Conservation (phyloP, 2,329 filamentous ascomycete species). For the Pseudocercospora crystallina region DNA sequence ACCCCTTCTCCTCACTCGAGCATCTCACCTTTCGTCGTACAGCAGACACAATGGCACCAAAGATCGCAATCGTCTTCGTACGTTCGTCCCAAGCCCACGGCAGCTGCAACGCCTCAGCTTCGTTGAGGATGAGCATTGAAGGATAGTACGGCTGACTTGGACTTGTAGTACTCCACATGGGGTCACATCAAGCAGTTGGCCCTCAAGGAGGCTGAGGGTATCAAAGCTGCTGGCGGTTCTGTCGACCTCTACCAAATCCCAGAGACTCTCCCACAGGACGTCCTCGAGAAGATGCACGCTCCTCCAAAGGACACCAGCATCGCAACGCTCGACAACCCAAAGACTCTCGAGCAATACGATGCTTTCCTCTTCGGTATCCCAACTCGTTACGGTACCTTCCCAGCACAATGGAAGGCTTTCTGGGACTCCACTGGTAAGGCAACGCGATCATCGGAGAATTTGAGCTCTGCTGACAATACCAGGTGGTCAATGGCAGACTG, state of each 20-base stretch:
- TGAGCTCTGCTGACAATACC: conserved; percentile 33
- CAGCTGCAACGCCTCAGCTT: neutral
- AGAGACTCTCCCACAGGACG: conserved; percentile 83
- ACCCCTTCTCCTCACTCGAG: no score
- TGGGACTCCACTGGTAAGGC: conserved; percentile 62
- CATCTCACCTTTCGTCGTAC: neutral
- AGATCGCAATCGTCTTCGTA: conserved; percentile 88
- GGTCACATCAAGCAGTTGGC: conserved; percentile 80
- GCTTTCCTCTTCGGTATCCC: conserved; percentile 86
- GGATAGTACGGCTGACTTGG: neutral
- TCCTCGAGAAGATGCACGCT: conserved; percentile 88
- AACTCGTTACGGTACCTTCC: conserved; percentile 96
- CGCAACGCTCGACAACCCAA: conserved; percentile 58
- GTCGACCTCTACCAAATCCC: conserved; percentile 82
- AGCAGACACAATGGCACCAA: conserved; percentile 70
- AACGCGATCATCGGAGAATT: conserved; percentile 45
- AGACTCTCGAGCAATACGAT: conserved; percentile 72
- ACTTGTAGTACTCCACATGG: conserved; percentile 22
- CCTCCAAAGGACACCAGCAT: conserved; percentile 70
- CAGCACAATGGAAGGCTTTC: conserved; percentile 89
- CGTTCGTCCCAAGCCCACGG: conserved; percentile 39
- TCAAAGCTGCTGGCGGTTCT: conserved; percentile 79
- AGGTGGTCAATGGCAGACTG: conserved; percentile 77
- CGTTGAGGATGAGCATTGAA: neutral
- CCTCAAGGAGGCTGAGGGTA: conserved; percentile 85